Conservation (phyloP, 148 eudicot species). For the Suaeda aralocaspica region DNA sequence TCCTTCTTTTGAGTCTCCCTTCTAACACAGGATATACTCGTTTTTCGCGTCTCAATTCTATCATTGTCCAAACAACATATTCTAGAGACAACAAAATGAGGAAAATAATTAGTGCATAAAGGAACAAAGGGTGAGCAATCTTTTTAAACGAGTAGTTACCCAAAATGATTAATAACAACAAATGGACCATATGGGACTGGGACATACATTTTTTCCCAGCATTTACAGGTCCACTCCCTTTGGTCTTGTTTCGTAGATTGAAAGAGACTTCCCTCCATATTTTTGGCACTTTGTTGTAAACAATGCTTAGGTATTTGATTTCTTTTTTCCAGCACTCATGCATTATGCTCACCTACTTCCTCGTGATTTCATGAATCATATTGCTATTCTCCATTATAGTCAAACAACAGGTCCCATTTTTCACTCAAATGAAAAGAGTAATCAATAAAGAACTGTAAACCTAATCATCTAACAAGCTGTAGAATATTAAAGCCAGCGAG, state of each 20-base stretch:
- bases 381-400: not conserved
- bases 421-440: not conserved
- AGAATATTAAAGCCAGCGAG: not conserved
- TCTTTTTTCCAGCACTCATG: constrained; percentile 1
- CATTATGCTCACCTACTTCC: not conserved
- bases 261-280: constrained; percentile 13
- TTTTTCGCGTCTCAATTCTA: too few relatives aligned
- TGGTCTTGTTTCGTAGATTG: not conserved
- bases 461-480: not conserved
- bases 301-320: not conserved
- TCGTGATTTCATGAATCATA: not conserved
- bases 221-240: not conserved
- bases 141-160: too few relatives aligned
- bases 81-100: too few relatives aligned
- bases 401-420: not conserved
- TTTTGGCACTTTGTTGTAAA: not conserved
- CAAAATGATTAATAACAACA: not conserved
- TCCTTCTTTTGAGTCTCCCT: too few relatives aligned
- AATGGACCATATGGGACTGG: not conserved
- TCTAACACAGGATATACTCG: too few relatives aligned
- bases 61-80: too few relatives aligned
- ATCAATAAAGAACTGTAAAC: not conserved
- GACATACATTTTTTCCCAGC: not conserved
- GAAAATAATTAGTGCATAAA: too few relatives aligned
- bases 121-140: too few relatives aligned